A percentile compares a stretch with the other conserved stretches of the same genome.
phyloP scores from a whole-genome alignment of 768 basidiomycete species.

The Naematelia aurantialba region DNA sequence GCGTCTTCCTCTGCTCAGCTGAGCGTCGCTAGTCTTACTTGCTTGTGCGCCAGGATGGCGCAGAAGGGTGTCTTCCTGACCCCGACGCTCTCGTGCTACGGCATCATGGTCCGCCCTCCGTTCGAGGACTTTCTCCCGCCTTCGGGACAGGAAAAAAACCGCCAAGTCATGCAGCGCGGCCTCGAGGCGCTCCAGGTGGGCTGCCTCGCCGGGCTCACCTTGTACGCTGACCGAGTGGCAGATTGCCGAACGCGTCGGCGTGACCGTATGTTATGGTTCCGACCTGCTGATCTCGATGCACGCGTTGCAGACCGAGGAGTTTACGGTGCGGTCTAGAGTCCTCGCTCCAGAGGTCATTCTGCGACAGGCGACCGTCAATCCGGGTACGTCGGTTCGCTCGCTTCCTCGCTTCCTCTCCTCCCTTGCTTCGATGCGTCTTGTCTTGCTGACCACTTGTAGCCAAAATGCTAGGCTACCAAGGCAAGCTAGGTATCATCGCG shows the following conservation, averaged over 20 bases:
- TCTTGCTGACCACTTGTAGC: constrained; percentile 20
- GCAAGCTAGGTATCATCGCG: constrained; percentile 50
- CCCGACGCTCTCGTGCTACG: constrained; percentile 54
- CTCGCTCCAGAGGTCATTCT: constrained; percentile 50
- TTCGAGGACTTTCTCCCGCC: constrained; percentile 54
- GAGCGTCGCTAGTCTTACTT: not conserved
- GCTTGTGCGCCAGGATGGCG: constrained; percentile 49
- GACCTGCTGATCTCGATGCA: constrained; percentile 59
- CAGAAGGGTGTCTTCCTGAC: constrained; percentile 54
- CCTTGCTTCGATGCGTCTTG: not conserved
- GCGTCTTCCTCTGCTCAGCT: not conserved
- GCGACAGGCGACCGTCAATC: constrained; percentile 54
- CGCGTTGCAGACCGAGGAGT: constrained; percentile 62
- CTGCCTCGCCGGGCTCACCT: not conserved
- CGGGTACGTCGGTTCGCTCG: constrained; percentile 18
- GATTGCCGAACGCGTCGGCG: constrained; percentile 52
- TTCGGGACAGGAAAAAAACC: constrained; percentile 52
- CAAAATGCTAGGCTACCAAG: constrained; percentile 50
- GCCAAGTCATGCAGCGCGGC: constrained; percentile 53
- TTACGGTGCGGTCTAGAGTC: constrained; percentile 52
- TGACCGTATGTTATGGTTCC: constrained; percentile 52
- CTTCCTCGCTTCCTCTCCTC: not conserved
- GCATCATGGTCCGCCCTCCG: constrained; percentile 54
- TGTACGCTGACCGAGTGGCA: not conserved
- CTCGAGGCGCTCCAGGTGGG: constrained; percentile 50